Percentiles rank a stretch among this genome's conserved stretches.
Evolutionary conservation across 352 stramenopile species (phyloP).

Genomic region (Thraustochytrium sp.): DNA sequence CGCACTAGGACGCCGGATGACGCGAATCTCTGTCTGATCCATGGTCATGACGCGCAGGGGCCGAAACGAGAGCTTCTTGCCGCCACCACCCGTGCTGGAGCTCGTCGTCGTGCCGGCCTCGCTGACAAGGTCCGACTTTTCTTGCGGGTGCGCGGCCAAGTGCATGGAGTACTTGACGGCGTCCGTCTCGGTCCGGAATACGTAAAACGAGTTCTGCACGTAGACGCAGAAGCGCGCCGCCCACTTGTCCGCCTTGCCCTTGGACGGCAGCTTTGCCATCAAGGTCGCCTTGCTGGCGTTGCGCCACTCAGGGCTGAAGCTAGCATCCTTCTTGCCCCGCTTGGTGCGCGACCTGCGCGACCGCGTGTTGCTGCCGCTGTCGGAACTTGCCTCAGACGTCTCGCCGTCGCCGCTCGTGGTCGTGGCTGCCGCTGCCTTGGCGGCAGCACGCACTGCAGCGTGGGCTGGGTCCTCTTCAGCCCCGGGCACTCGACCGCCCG

Average conservation of each 20-base stretch:
- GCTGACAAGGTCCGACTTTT: background rate
- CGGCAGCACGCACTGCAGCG: background rate
- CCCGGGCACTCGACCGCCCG: background rate
- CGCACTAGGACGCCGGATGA: background rate
- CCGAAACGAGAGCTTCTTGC: background rate
- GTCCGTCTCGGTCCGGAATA: constrained; percentile 15
- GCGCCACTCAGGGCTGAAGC: background rate
- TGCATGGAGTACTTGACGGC: background rate
- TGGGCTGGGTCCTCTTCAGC: background rate
- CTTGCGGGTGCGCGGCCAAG: background rate
- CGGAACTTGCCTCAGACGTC: background rate
- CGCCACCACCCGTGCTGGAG: background rate
- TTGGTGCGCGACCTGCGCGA: background rate
- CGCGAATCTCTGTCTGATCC: background rate
- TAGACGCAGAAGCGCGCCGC: constrained; percentile 3
- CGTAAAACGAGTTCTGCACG: background rate
- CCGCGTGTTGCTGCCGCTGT: background rate
- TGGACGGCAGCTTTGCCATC: background rate
- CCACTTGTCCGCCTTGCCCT: constrained; percentile 10
- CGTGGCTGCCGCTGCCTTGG: background rate
- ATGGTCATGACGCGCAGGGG: background rate
- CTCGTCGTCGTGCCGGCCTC: background rate
- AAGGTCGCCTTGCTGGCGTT: background rate
- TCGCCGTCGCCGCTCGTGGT: background rate
- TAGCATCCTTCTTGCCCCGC: background rate